Base-by-base conservation (phyloP, 257 asterid species). In the Forsythia viridissima region DNA sequence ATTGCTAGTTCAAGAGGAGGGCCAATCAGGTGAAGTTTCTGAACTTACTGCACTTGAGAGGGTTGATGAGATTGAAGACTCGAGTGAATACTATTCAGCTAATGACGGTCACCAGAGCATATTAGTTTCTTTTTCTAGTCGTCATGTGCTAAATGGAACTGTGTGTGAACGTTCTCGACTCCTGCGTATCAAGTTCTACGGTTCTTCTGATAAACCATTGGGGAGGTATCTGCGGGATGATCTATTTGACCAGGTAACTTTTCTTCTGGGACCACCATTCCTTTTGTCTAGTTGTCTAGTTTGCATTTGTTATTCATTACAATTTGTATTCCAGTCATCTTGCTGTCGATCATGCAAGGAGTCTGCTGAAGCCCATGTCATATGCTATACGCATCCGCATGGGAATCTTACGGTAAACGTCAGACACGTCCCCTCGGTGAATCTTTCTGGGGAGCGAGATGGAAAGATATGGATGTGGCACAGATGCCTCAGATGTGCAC, bases 391-490 rank as follows among this genome's bases (percentile, higher is more conserved):
- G 18, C 99, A 96, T 85, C 96, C 87, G 81, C 89, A 89, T 75
- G 99, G 94, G 30, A 96, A 93, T 86, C 97, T 96, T 48, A 96
- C 97, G 0, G 89, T 96, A 81, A 96, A 89, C 34, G 94, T 92
- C 46, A 86, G 83, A 74, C 88, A 86, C 18, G 82, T 92, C 59
- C 90, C 91, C 38, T 82, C 90, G 7, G 86, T 80, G 73, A 89
- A 84, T 81, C 96, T 96, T 82, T 96, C 94, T 41, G 97, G 97
- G 44, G 97, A 90, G 82, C 83, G 85, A 41, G 98, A 93, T 81
- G 94, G 98, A 73, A 96, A 91, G 90, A 93, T 96, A 80, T 96
- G 99, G 99, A 96, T 96, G 99, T 96, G 99, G 99, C 99, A 96
- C 75, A 83, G 98, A 80, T 96, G 99, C 89, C 93, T 96, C 75